phyloP scores from a whole-genome alignment of 2,329 filamentous ascomycete genomes.

The Colletotrichum chlorophyti region DNA sequence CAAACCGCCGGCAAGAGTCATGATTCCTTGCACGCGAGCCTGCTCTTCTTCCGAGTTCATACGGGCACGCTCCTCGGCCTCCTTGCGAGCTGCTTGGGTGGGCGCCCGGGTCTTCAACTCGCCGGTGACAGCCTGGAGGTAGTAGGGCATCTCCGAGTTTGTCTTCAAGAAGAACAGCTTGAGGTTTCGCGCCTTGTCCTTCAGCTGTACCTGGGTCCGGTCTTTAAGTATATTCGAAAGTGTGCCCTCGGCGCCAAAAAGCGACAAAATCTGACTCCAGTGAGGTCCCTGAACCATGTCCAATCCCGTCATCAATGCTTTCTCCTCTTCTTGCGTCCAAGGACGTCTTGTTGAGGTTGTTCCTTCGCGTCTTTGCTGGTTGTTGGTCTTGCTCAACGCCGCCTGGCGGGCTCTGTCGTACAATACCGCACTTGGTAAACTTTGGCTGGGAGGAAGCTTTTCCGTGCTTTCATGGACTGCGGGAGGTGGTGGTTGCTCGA shows the following conservation, averaged over 20 bases:
- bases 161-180: conserved; percentile 94
- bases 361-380: conserved; percentile 62
- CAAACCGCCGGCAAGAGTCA: conserved; percentile 60
- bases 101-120: conserved; percentile 87
- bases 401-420: conserved; percentile 67
- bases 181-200: conserved; percentile 89
- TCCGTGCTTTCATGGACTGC: conserved; percentile 42
- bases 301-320: conserved; percentile 86
- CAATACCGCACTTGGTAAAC: conserved; percentile 59
- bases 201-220: conserved; percentile 88
- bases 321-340: conserved; percentile 90
- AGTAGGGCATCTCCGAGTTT: conserved; percentile 88
- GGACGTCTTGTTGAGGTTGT: conserved; percentile 73
- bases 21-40: conserved; percentile 65
- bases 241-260: conserved; percentile 82
- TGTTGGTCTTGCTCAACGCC: conserved; percentile 61
- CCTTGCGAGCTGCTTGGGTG: conserved; percentile 72
- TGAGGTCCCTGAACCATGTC: conserved; percentile 90
- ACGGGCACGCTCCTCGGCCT: conserved; percentile 69
- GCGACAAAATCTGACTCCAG: conserved; percentile 88
- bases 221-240: conserved; percentile 86
- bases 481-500: conserved; percentile 32
- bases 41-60: conserved; percentile 66
- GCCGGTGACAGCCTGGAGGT: conserved; percentile 85
- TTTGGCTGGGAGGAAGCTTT: conserved; percentile 61